Evolutionary conservation across 2,329 filamentous ascomycete species (phyloP).

Genomic region (Sphaerostilbella broomeana): DNA sequence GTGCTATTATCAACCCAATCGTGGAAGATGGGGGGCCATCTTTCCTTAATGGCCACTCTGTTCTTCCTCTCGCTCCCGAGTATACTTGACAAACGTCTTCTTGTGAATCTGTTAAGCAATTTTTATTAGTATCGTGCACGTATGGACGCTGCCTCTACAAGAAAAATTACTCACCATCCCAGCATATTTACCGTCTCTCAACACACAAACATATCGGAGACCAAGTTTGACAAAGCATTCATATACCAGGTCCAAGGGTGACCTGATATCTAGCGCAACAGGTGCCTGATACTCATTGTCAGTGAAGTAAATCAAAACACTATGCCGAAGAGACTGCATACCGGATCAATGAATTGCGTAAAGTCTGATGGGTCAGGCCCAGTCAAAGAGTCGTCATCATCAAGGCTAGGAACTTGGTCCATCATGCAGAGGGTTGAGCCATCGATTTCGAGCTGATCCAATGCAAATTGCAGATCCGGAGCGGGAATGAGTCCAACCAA

Average conservation of each 20-base stretch:
- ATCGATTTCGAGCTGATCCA: conserved; percentile 78
- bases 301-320: conserved; percentile 15
- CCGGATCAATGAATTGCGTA: conserved; percentile 83
- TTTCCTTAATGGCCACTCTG: conserved; percentile 1
- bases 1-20: background rate
- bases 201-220: conserved; percentile 83
- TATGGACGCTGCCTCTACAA: too few species aligned
- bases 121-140: background rate
- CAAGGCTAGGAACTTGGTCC: conserved; percentile 57
- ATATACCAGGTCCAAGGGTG: conserved; percentile 90
- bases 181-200: conserved; percentile 75
- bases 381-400: conserved; percentile 55
- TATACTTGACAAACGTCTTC: conserved; percentile 92
- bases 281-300: conserved; percentile 62
- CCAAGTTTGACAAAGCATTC: conserved; percentile 95
- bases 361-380: conserved; percentile 71
- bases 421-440: conserved; percentile 72
- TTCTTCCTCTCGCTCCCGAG: conserved; percentile 70
- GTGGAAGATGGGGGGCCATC: background rate
- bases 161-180: conserved; percentile 61
- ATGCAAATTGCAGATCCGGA: conserved; percentile 85
- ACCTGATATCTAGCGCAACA: conserved; percentile 78
- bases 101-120: conserved; percentile 63
- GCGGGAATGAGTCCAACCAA: conserved; percentile 89
- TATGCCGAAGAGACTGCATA: conserved; percentile 32